Percentiles rank a stretch among this genome's conserved stretches.
Evolutionary conservation across 1,284 basidiomycete species (phyloP).

Genomic region (Gymnopus androsaceus): DNA sequence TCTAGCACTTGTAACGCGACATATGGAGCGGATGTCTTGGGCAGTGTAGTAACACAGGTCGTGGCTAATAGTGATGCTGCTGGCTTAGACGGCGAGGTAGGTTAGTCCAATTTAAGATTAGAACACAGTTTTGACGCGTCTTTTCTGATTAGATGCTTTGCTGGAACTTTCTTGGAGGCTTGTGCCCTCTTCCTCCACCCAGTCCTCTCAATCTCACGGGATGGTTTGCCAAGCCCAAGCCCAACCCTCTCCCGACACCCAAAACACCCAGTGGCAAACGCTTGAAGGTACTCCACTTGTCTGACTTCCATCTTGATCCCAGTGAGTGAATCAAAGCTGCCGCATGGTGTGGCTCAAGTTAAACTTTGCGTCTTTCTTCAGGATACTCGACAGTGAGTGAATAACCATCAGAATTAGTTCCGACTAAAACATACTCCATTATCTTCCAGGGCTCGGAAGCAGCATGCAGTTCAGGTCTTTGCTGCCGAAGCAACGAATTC

Average conservation of each 20-base stretch:
- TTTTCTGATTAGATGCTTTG: constrained; percentile 46
- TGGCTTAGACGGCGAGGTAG: constrained; percentile 70
- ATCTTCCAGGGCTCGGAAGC: not conserved
- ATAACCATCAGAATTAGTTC: too few relatives aligned
- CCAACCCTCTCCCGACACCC: constrained; percentile 56
- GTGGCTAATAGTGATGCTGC: constrained; percentile 65
- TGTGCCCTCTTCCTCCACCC: constrained; percentile 54
- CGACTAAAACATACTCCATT: not conserved
- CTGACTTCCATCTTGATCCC: constrained; percentile 80
- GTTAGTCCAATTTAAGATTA: constrained; percentile 11
- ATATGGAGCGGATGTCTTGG: constrained; percentile 51
- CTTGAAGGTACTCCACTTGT: constrained; percentile 75
- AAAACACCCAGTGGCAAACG: constrained; percentile 62
- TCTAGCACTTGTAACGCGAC: constrained; percentile 51
- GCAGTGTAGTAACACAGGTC: constrained; percentile 67
- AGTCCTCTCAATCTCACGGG: constrained; percentile 52
- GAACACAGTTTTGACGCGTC: not conserved
- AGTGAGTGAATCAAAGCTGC: constrained; percentile 34
- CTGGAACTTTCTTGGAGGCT: constrained; percentile 51
- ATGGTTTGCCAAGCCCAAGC: constrained; percentile 72
- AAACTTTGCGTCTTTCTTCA: not conserved
- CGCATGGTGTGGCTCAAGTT: not conserved
- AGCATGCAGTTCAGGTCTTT: constrained; percentile 35
- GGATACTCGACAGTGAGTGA: too few relatives aligned
- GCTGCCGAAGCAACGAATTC: constrained; percentile 64